Percentiles rank a stretch among this genome's conserved stretches.
Evolutionary conservation across 2,329 filamentous ascomycete genomes (phyloP).

Genomic region (Fusarium graminum): DNA sequence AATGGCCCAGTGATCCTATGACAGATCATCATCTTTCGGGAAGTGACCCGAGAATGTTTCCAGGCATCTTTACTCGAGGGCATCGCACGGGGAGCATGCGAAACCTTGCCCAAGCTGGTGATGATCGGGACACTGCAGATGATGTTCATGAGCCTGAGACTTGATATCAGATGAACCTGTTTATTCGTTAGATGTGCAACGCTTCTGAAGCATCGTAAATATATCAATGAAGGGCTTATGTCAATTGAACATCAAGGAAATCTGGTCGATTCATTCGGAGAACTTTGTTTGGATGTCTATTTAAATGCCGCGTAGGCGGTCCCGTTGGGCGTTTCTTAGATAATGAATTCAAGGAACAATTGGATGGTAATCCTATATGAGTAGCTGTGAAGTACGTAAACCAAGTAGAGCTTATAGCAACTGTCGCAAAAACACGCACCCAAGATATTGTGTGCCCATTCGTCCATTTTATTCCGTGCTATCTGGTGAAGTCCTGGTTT

Average conservation of each 20-base stretch:
- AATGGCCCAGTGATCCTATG: slow-evolving; percentile 56
- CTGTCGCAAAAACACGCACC: no score
- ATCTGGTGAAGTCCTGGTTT: no score
- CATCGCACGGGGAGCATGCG: slow-evolving; percentile 59
- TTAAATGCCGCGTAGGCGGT: not conserved
- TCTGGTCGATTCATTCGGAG: slow-evolving; percentile 4
- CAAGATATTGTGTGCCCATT: no score
- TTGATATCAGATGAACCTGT: slow-evolving; percentile 16
- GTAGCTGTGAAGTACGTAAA: not conserved
- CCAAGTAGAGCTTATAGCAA: no score
- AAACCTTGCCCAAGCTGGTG: slow-evolving; percentile 47
- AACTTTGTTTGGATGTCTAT: not conserved
- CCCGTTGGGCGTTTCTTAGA: not conserved
- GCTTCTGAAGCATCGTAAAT: slow-evolving; percentile 2
- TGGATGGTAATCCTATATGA: not conserved
- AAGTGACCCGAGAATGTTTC: slow-evolving; percentile 77
- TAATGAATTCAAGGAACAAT: not conserved
- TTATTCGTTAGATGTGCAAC: not conserved
- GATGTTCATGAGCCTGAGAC: slow-evolving; percentile 39
- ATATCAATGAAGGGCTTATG: slow-evolving; percentile 3
- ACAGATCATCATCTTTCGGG: slow-evolving; percentile 65
- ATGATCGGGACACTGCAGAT: slow-evolving; percentile 39
- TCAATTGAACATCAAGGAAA: slow-evolving; percentile 1
- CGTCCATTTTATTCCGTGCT: no score
- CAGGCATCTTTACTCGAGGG: slow-evolving; percentile 73